Percentiles rank a stretch among this genome's conserved stretches.
Evolutionary conservation across 805 yeast species (phyloP).

Genomic region (Pichia thaimueangensis): DNA sequence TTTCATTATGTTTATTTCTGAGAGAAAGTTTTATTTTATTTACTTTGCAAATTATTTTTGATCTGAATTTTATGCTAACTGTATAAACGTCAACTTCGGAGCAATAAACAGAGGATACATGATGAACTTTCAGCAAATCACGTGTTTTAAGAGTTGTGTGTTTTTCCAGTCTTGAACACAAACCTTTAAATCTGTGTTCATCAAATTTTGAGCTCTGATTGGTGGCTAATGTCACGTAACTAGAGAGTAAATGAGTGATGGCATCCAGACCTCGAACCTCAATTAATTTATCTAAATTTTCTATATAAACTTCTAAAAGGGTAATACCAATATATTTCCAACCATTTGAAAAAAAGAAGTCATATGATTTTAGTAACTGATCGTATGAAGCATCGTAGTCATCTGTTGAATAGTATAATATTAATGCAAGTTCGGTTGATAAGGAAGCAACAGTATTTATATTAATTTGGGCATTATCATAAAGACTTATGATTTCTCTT

Average conservation of each 20-base stretch:
- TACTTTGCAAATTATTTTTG: slow-evolving; percentile 19
- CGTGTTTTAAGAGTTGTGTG: slow-evolving; percentile 3
- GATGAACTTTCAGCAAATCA: not conserved
- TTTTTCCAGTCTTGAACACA: not conserved
- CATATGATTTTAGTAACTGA: slow-evolving; percentile 62
- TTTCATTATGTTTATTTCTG: slow-evolving; percentile 11
- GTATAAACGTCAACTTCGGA: slow-evolving; percentile 32
- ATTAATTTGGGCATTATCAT: slow-evolving; percentile 41
- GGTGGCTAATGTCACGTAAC: slow-evolving; percentile 33
- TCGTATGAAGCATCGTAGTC: slow-evolving; percentile 56
- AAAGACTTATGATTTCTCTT: slow-evolving; percentile 47
- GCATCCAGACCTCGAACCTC: slow-evolving; percentile 17
- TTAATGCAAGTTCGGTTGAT: slow-evolving; percentile 70
- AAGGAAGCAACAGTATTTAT: slow-evolving; percentile 66
- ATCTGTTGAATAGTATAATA: slow-evolving; percentile 40
- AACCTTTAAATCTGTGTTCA: not conserved
- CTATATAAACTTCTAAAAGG: slow-evolving; percentile 60
- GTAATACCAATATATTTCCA: slow-evolving; percentile 69
- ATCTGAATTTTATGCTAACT: slow-evolving; percentile 31
- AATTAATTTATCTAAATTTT: slow-evolving; percentile 49
- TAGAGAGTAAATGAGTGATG: slow-evolving; percentile 28
- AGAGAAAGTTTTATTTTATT: slow-evolving; percentile 15
- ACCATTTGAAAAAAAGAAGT: slow-evolving; percentile 57
- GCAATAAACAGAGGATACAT: slow-evolving; percentile 27
- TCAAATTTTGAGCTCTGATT: slow-evolving; percentile 18